Base-by-base conservation (phyloP, 164 flowering plant species). In the Piper betle region DNA sequence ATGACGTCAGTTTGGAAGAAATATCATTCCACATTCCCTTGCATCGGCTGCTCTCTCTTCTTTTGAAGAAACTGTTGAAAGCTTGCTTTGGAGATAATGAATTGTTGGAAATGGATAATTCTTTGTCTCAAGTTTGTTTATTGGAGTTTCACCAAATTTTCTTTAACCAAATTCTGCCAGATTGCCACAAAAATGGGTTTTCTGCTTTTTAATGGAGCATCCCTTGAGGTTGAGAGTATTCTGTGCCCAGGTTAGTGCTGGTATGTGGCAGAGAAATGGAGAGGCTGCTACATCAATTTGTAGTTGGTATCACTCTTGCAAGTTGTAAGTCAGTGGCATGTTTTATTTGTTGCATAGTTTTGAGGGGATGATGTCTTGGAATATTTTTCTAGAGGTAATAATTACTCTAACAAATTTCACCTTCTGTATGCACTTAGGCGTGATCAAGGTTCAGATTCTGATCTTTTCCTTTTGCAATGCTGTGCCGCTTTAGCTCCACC, bases 401-500 rank as follows among this genome's bases (percentile, higher is more conserved):
- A 41, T 25, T 66, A 33, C 37, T 18, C 61, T 41, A 40, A 42
- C 59, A 33, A 5, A 50, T 46, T 16, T 42, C 53, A 50, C 43
- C 64, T 3, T 65, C 33, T 59, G 38, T 40, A 43, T 65, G 40
- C 57, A 55, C 59, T 63, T 89, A 94, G 99, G 96, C 79, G 85
- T 63, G 93, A 81, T 43, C 93, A 80, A 61, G 81, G 84, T 63
- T 67, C 83, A 61, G 99, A 94, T 71, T 82, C 81, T 71, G 97
- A 94, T 84, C 82, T 88, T 38, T 91, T 94, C 77, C 78, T 91
- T 65, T 82, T 94, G 64, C 99, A 94, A 69, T 85, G 87, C 62
- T 94, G 99, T 83, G 99, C 90, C 72, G 96, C 96, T 64, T 69
- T 94, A 66, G 99, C 96, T 69, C 97, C 97, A 18, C 74, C 95